Conservation (phyloP, 1,284 basidiomycete species). For the Trametes hirsuta region DNA sequence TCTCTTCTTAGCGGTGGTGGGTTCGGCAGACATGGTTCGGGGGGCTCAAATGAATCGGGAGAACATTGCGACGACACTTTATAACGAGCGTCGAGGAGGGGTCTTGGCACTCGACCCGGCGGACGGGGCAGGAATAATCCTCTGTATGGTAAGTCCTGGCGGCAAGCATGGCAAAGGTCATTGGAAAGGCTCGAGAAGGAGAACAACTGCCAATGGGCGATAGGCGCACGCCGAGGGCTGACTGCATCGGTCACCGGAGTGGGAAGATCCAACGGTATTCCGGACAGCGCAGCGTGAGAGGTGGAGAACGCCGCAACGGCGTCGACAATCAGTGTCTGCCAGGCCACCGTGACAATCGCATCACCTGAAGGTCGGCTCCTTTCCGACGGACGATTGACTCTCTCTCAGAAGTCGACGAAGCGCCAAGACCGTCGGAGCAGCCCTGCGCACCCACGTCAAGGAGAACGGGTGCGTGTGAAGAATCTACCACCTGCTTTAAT, state of each 20-base stretch:
- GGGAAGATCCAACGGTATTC: slow-evolving; percentile 12
- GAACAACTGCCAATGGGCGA: slow-evolving; percentile 17
- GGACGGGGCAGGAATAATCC: slow-evolving; percentile 13
- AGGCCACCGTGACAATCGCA: slow-evolving; percentile 10
- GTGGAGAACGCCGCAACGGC: slow-evolving; percentile 14
- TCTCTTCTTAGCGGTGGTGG: slow-evolving; percentile 34
- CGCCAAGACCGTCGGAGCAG: slow-evolving; percentile 9
- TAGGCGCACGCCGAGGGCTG: slow-evolving; percentile 18
- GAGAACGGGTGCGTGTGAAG: neutral
- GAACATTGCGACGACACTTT: slow-evolving; percentile 16
- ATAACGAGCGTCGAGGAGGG: slow-evolving; percentile 13
- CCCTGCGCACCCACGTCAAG: slow-evolving; percentile 15
- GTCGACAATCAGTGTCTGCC: slow-evolving; percentile 17
- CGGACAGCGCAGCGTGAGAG: slow-evolving; percentile 14
- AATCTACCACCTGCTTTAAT: slow-evolving; percentile 5
- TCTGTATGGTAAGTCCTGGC: slow-evolving; percentile 17
- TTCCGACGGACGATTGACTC: slow-evolving; percentile 12
- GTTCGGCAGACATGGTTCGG: slow-evolving; percentile 33
- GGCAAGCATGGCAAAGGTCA: slow-evolving; percentile 16
- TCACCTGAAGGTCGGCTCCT: slow-evolving; percentile 10
- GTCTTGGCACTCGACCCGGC: slow-evolving; percentile 23
- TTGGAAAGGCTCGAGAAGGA: slow-evolving; percentile 21
- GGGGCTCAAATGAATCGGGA: slow-evolving; percentile 17
- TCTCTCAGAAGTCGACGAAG: slow-evolving; percentile 7
- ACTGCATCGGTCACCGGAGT: slow-evolving; percentile 17